A percentile compares a stretch with the other conserved stretches of the same genome.
Conservation (phyloP, 306 rosid genomes). For the Pterocarpus santalinus region DNA sequence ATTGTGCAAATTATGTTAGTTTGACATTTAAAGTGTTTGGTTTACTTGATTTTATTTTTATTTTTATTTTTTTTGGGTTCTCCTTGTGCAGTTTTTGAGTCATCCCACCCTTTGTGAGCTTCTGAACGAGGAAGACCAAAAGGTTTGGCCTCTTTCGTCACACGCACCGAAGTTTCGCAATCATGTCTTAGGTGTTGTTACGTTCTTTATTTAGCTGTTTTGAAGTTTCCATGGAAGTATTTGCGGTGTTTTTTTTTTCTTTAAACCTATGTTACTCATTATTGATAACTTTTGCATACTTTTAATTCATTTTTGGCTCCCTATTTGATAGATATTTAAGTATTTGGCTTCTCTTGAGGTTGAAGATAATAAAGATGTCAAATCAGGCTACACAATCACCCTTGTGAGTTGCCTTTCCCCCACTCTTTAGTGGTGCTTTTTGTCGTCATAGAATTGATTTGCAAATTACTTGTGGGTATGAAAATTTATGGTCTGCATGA, state of each 20-base stretch:
- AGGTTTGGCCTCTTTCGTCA: slow-evolving; percentile 55
- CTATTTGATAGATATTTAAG: slow-evolving; percentile 76
- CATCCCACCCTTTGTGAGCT: slow-evolving; percentile 83
- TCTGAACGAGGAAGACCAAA: slow-evolving; percentile 73
- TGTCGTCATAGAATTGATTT: neutral
- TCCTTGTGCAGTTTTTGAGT: slow-evolving; percentile 69
- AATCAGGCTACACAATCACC: slow-evolving; percentile 84
- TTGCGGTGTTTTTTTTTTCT: neutral
- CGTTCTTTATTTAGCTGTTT: neutral
- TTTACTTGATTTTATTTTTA: slow-evolving; percentile 32
- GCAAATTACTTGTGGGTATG: neutral
- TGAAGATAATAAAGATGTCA: slow-evolving; percentile 87
- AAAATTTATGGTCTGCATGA: slow-evolving; percentile 10
- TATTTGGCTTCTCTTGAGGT: slow-evolving; percentile 85
- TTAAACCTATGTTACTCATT: neutral
- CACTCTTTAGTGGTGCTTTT: neutral
- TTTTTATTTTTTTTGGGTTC: neutral
- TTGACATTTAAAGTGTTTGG: neutral
- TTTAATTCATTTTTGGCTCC: slow-evolving; percentile 15
- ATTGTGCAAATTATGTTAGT: neutral
- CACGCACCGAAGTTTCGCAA: neutral
- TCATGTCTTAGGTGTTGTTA: neutral
- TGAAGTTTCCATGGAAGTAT: slow-evolving; percentile 12
- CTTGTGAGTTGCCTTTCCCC: slow-evolving; percentile 69
- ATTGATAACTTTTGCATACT: slow-evolving; percentile 9